Percentiles rank a stretch among this genome's conserved stretches.
phyloP scores from a whole-genome alignment of 495 filamentous ascomycete species.

The Pseudoneurospora amorphoporcata region DNA sequence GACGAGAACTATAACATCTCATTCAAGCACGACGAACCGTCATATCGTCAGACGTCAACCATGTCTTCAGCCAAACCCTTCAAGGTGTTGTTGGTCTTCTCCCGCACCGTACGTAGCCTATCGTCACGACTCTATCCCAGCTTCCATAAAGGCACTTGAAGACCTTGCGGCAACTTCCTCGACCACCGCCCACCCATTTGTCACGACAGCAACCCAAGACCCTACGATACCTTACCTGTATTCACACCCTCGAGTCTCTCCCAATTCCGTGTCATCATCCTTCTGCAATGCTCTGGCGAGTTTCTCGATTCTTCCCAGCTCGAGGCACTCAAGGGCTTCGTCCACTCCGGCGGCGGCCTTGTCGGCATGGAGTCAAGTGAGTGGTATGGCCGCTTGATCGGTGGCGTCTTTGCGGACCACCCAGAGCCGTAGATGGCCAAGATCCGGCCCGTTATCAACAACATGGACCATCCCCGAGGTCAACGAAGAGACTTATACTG shows the following conservation, averaged over 20 bases:
- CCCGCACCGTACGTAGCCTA: constrained; percentile 20
- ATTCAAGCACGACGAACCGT: too few relatives aligned
- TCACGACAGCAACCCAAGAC: constrained; percentile 22
- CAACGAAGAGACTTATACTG: constrained; percentile 21
- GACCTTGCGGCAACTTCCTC: constrained; percentile 12
- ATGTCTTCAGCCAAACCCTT: constrained; percentile 1
- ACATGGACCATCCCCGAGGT: constrained; percentile 18
- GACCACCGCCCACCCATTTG: constrained; percentile 5
- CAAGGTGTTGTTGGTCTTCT: constrained; percentile 26
- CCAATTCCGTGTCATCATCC: constrained; percentile 22
- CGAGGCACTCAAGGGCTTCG: constrained; percentile 18
- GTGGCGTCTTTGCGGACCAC: constrained; percentile 26
- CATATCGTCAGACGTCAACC: too few relatives aligned
- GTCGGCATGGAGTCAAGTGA: constrained; percentile 19
- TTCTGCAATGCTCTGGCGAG: constrained; percentile 27
- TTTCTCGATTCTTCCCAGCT: constrained; percentile 23
- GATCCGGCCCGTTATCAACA: constrained; percentile 8
- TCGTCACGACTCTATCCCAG: constrained; percentile 27
- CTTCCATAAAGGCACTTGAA: constrained; percentile 18
- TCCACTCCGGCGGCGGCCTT: constrained; percentile 23
- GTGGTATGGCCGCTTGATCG: constrained; percentile 27
- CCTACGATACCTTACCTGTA: too few relatives aligned
- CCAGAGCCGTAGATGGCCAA: constrained; percentile 21
- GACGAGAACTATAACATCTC: neutral
- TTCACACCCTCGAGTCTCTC: constrained; percentile 18